Percentiles rank a stretch among this genome's conserved stretches.
Evolutionary conservation across 2,329 filamentous ascomycete genomes (phyloP).

Genomic region (Ceratocystis papillata): DNA sequence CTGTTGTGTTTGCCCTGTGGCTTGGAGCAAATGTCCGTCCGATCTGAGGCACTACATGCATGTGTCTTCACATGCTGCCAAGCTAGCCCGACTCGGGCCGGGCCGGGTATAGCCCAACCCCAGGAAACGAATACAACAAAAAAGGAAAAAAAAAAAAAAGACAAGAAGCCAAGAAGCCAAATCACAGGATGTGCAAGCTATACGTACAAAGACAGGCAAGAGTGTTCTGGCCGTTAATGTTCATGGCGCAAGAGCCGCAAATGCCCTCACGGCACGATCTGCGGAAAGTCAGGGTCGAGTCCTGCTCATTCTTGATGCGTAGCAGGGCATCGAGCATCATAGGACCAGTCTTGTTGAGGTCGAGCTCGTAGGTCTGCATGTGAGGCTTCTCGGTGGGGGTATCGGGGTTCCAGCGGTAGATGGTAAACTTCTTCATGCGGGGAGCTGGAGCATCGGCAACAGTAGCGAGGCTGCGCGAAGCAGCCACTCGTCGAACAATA

Average conservation of each 20-base stretch:
- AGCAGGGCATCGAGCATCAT: slow-evolving; percentile 97
- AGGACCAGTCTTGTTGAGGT: slow-evolving; percentile 96
- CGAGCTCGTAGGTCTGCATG: slow-evolving; percentile 91
- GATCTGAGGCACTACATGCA: not conserved
- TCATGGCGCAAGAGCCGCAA: slow-evolving; percentile 98
- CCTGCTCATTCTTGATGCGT: slow-evolving; percentile 97
- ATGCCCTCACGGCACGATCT: slow-evolving; percentile 96
- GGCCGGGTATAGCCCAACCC: not conserved
- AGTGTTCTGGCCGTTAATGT: slow-evolving; percentile 98
- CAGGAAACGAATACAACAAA: not conserved
- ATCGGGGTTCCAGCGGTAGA: slow-evolving; percentile 98
- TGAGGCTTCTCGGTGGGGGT: slow-evolving; percentile 80
- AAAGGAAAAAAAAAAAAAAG: not conserved
- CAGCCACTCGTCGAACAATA: slow-evolving; percentile 35
- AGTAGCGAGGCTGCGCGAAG: slow-evolving; percentile 45
- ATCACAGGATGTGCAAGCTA: not conserved
- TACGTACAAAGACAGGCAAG: slow-evolving; percentile 89
- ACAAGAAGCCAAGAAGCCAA: not conserved
- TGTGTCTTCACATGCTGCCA: slow-evolving; percentile 17
- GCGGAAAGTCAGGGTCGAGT: slow-evolving; percentile 92
- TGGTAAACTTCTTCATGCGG: slow-evolving; percentile 81
- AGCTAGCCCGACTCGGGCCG: slow-evolving; percentile 18
- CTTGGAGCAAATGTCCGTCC: not conserved
- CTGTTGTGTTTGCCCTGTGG: not conserved
- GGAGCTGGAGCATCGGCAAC: slow-evolving; percentile 53